These are phyloP conservation scores for Populus tomentosa DNA, from an alignment of 441 rosid species.

Conservation along the genomic window DNA sequence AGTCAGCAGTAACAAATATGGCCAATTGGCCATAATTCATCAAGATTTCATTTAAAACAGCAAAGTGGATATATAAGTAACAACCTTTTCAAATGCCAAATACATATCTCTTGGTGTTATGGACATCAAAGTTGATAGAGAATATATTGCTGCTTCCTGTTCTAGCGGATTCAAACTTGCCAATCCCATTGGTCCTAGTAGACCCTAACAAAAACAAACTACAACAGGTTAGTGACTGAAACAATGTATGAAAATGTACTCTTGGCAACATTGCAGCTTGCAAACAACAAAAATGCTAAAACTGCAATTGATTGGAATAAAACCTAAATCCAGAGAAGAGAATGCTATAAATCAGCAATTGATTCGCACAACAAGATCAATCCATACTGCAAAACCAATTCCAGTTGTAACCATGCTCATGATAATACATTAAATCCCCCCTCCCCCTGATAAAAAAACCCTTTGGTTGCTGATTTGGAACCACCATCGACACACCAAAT, in stretches of 20 bases:
- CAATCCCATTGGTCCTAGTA: slow-evolving; percentile 79
- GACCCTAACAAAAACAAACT: slow-evolving; percentile 38
- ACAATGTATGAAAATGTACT: neutral
- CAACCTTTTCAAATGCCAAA: slow-evolving; percentile 76
- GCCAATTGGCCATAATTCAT: neutral
- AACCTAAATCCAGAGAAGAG: neutral
- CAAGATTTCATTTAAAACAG: neutral
- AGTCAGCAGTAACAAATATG: slow-evolving; percentile 2
- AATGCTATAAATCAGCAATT: neutral
- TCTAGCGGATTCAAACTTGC: slow-evolving; percentile 64
- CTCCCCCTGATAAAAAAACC: neutral
- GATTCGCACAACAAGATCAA: neutral
- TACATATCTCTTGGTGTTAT: slow-evolving; percentile 69
- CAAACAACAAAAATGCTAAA: neutral
- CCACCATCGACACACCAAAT: neutral
- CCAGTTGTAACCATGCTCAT: neutral
- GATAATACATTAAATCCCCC: neutral
- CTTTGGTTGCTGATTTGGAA: too few species aligned
- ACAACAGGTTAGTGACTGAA: slow-evolving; percentile 1
- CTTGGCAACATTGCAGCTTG: neutral
- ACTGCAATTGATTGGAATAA: neutral
- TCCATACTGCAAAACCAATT: neutral
- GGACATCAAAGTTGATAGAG: slow-evolving; percentile 82
- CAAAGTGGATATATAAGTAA: neutral
- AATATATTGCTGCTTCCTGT: slow-evolving; percentile 75